phyloP scores from a whole-genome alignment of 495 filamentous ascomycete species.

The Jackrogersella minutella region DNA sequence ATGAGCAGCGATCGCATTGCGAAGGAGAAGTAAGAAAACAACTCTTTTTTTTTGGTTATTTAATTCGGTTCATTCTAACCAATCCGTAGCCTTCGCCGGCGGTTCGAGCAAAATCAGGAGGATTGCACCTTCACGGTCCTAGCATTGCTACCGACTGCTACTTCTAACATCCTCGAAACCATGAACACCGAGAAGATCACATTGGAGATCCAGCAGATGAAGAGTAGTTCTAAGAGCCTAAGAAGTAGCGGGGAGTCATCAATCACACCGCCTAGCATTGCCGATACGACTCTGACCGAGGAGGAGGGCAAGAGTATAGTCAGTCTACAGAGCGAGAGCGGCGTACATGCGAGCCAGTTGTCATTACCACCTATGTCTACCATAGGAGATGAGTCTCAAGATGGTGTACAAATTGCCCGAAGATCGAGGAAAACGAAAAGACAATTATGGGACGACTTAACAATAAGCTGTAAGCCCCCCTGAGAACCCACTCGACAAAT shows the following conservation, averaged over 20 bases:
- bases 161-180: conserved; percentile 84
- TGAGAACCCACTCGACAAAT: background rate
- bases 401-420: conserved; percentile 47
- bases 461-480: conserved; percentile 79
- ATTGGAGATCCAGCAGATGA: conserved; percentile 92
- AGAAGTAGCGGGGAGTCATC: conserved; percentile 71
- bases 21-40: conserved; percentile 92
- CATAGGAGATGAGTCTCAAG: conserved; percentile 48
- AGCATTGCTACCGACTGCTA: conserved; percentile 89
- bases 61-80: background rate
- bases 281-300: conserved; percentile 64
- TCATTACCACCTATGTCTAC: conserved; percentile 53
- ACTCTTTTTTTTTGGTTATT: background rate
- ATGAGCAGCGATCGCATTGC: conserved; percentile 95
- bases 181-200: conserved; percentile 90
- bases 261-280: conserved; percentile 72
- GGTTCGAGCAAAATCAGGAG: conserved; percentile 98
- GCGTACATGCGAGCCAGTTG: conserved; percentile 79
- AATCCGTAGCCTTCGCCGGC: conserved; percentile 77
- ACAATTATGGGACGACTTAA: conserved; percentile 97
- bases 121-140: conserved; percentile 98
- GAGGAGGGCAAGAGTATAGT: conserved; percentile 81
- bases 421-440: conserved; percentile 81
- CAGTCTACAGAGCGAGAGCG: conserved; percentile 80
- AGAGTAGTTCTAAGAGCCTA: conserved; percentile 75